Evolutionary conservation across 331 rosid genomes (phyloP), one percentile per base, ranked within the genome.

Genomic region (Phaseolus coccineus): DNA sequence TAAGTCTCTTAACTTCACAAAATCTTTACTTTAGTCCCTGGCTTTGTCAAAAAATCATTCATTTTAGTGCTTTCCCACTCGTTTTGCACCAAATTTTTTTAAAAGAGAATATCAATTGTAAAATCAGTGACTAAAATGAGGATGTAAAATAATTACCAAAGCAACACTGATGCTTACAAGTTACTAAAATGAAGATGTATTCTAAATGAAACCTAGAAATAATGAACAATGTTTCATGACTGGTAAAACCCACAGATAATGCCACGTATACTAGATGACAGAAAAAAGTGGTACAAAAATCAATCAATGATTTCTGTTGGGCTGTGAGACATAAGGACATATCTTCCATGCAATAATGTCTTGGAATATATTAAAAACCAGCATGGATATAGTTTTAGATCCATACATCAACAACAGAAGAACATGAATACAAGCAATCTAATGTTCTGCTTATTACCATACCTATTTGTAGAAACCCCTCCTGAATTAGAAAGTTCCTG

Each of bases 391-490:
- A 55, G 39, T 35, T 6, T 24, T 31, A 66, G 66, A 67, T 11
- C 22, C 22, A 67, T 11, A 81, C 77, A 11, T 42, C 8, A 73
- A 5, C 59, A 81, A 69, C 30, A 56, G 30, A 46, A 74, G 56
- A 69, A 76, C 16, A 59, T 9, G 72, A 42, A 28, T 72, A 3
- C 40, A 52, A 50, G 16, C 58, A 61, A 58, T 69, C 39, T 35
- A 69, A 47, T 67, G 58, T 28, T 56, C 71, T 25, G 72, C 72
- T 51, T 78, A 74, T 62, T 71, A 74, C 67, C 81, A 58, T 89
- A 93, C 99, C 99, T 91, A 86, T 80, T 89, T 80, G 90, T 75
- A 77, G 94, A 82, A 67, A 66, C 79, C 33, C 27, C 73, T 72
- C 9, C 92, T 31, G 96, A 81, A 74, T 77, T 55, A 12, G 88